phyloP scores from a whole-genome alignment of 495 filamentous ascomycete species.

The Darksidea phi region DNA sequence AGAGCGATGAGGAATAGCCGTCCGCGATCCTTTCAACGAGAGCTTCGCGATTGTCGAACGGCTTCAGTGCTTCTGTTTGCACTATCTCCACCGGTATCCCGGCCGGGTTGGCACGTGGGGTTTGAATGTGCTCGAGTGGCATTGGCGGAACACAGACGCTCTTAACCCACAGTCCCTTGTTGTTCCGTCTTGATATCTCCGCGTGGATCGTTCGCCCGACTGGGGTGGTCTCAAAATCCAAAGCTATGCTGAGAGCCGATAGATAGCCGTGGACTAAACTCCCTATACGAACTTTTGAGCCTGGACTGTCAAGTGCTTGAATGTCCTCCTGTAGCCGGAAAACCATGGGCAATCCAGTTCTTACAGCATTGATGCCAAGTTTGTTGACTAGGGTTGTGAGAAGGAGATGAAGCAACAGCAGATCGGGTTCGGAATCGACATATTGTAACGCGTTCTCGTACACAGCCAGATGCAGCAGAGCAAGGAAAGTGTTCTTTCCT shows the following conservation, averaged over 20 bases:
- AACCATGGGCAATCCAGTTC: slow-evolving; percentile 81
- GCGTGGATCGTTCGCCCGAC: slow-evolving; percentile 67
- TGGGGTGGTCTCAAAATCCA: slow-evolving; percentile 67
- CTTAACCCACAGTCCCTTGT: slow-evolving; percentile 72
- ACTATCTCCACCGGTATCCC: slow-evolving; percentile 52
- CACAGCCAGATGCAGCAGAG: slow-evolving; percentile 79
- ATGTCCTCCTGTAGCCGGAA: slow-evolving; percentile 83
- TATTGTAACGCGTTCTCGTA: slow-evolving; percentile 80
- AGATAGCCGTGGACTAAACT: slow-evolving; percentile 86
- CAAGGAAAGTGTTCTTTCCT: slow-evolving; percentile 67
- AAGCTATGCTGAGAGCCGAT: slow-evolving; percentile 71
- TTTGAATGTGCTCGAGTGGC: slow-evolving; percentile 49
- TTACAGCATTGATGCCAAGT: slow-evolving; percentile 80
- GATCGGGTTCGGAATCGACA: slow-evolving; percentile 66
- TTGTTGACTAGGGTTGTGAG: slow-evolving; percentile 68
- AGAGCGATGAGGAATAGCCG: slow-evolving; percentile 58
- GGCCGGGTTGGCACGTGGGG: slow-evolving; percentile 37
- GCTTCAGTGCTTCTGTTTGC: slow-evolving; percentile 58
- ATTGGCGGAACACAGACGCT: slow-evolving; percentile 57
- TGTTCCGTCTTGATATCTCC: slow-evolving; percentile 71
- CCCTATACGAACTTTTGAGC: slow-evolving; percentile 71
- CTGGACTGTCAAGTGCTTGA: slow-evolving; percentile 58
- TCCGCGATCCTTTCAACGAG: slow-evolving; percentile 71
- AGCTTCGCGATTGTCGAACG: slow-evolving; percentile 63
- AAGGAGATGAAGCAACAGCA: slow-evolving; percentile 72